These are phyloP conservation scores for Xylaria sp. DNA, from an alignment of 2,329 filamentous ascomycete genomes.

Conservation along the genomic window DNA sequence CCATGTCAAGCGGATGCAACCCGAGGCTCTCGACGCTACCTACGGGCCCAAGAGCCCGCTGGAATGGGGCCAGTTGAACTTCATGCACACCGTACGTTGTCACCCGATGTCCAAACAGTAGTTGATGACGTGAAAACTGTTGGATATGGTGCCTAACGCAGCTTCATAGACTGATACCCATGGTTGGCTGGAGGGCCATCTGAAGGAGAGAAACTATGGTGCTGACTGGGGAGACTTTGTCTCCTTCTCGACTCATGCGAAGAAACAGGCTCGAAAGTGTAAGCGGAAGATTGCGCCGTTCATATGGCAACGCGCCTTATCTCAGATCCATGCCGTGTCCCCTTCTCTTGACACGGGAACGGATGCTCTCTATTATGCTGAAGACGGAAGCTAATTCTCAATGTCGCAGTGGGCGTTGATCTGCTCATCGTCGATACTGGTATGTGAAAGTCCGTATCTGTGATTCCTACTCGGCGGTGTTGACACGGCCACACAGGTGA, in stretches of 20 bases:
- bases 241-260: slow-evolving; percentile 55
- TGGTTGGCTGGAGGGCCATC: slow-evolving; percentile 55
- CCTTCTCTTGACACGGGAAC: neutral
- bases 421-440: slow-evolving; percentile 57
- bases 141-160: neutral
- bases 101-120: neutral
- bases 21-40: slow-evolving; percentile 38
- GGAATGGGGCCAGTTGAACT: slow-evolving; percentile 60
- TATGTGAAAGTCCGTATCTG: slow-evolving; percentile 18
- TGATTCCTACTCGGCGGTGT: neutral
- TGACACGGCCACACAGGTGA: slow-evolving; percentile 36
- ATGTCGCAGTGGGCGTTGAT: slow-evolving; percentile 46
- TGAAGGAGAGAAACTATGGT: slow-evolving; percentile 59
- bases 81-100: slow-evolving; percentile 48
- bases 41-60: slow-evolving; percentile 42
- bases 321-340: neutral
- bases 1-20: slow-evolving; percentile 46
- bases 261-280: slow-evolving; percentile 47
- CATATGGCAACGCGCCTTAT: neutral
- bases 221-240: slow-evolving; percentile 64
- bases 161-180: slow-evolving; percentile 50
- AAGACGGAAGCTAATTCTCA: neutral
- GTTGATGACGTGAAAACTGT: too few species aligned
- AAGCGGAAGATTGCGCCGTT: neutral
- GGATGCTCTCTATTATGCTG: too few species aligned